A percentile compares a stretch with the other conserved stretches of the same genome.
Conservation (phyloP, 805 yeast genomes). For the Grigorovia transvaalensis region DNA sequence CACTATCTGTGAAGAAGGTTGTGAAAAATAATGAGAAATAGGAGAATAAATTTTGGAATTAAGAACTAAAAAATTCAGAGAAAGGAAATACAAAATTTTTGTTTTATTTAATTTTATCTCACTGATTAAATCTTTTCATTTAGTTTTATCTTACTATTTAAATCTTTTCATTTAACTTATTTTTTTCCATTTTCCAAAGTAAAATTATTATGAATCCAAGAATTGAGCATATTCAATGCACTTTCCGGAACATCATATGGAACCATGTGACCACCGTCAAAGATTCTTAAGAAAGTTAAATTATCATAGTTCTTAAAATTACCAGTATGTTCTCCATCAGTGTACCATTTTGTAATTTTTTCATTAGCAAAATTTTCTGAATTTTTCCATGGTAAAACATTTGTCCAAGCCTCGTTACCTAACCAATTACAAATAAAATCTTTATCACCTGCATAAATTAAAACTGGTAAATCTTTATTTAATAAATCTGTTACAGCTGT, state of each 20-base stretch:
- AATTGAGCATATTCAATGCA: constrained; percentile 70
- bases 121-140: too few relatives aligned
- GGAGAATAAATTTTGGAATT: too few relatives aligned
- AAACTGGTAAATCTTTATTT: constrained; percentile 65
- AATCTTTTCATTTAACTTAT: too few relatives aligned
- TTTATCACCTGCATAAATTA: constrained; percentile 91
- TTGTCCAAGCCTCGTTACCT: constrained; percentile 83
- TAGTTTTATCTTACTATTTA: too few relatives aligned
- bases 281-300: constrained; percentile 75
- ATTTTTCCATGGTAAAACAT: constrained; percentile 59
- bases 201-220: constrained; percentile 46
- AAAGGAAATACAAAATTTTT: too few relatives aligned
- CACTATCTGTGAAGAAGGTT: too few relatives aligned
- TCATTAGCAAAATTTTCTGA: constrained; percentile 42
- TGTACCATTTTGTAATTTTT: constrained; percentile 37
- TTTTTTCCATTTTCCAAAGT: neutral
- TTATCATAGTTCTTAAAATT: constrained; percentile 54
- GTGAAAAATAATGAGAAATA: too few relatives aligned
- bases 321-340: constrained; percentile 43
- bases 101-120: too few relatives aligned
- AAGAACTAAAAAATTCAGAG: too few relatives aligned
- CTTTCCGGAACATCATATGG: constrained; percentile 80
- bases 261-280: constrained; percentile 93
- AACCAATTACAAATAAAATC: constrained; percentile 96
- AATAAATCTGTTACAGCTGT: constrained; percentile 59